phyloP scores from a whole-genome alignment of 164 flowering plant genomes.

The Stephania yunnanensis region DNA sequence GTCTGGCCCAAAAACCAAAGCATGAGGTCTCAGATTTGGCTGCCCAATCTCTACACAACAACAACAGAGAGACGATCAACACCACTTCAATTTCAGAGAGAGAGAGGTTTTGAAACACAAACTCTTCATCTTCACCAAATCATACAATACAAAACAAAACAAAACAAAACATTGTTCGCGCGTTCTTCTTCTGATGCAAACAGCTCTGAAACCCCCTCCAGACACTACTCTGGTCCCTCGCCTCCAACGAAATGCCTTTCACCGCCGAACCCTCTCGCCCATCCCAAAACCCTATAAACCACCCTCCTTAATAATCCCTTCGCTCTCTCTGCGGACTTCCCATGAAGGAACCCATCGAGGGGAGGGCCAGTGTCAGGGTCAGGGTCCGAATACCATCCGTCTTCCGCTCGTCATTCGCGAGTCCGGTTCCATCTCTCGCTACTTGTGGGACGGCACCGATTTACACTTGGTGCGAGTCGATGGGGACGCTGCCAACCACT shows the following conservation, averaged over 20 bases:
- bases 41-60: too few relatives aligned
- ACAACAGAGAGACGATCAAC: too few relatives aligned
- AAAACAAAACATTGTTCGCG: too few relatives aligned
- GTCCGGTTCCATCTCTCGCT: conserved; percentile 48
- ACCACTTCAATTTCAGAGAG: too few relatives aligned
- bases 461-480: conserved; percentile 41
- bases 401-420: conserved; percentile 44
- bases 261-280: not conserved
- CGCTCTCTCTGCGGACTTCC: conserved; percentile 35
- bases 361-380: not conserved
- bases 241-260: conserved; percentile 21
- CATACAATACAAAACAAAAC: too few relatives aligned
- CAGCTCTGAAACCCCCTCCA: conserved; percentile 11
- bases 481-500: conserved; percentile 15
- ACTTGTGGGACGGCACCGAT: conserved; percentile 50
- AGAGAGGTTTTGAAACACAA: too few relatives aligned
- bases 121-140: too few relatives aligned
- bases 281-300: not conserved
- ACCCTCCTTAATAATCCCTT: conserved; percentile 16
- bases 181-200: conserved; percentile 33
- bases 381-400: conserved; percentile 3
- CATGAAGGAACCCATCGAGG: conserved; percentile 20
- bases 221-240: conserved; percentile 11
- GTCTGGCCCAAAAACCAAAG: too few relatives aligned
- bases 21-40: too few relatives aligned